Evolutionary conservation across 139 green algal species (phyloP).

Genomic region (Mychonastes homosphaera): DNA sequence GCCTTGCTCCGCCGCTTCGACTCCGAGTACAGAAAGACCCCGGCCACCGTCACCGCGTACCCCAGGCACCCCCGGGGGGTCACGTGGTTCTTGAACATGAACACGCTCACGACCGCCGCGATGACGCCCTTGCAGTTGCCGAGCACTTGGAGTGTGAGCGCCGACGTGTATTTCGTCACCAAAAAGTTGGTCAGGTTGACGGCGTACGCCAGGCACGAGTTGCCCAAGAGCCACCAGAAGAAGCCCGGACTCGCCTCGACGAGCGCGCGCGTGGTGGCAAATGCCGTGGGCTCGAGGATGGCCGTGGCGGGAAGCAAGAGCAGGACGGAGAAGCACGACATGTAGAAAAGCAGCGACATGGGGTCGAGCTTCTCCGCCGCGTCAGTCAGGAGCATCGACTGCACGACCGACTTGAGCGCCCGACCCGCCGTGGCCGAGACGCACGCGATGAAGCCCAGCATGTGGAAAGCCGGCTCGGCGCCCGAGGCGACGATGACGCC

Average conservation of each 20-base stretch:
- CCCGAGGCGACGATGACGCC: slow-evolving; percentile 83
- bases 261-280: slow-evolving; percentile 10
- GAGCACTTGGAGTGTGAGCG: slow-evolving; percentile 93
- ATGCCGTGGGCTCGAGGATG: slow-evolving; percentile 53
- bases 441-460: slow-evolving; percentile 72
- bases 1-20: slow-evolving; percentile 7
- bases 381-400: slow-evolving; percentile 64
- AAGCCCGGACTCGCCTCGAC: slow-evolving; percentile 31
- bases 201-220: slow-evolving; percentile 81
- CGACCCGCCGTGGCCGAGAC: slow-evolving; percentile 55
- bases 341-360: slow-evolving; percentile 88
- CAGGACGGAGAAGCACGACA: slow-evolving; percentile 60
- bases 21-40: slow-evolving; percentile 62
- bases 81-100: slow-evolving; percentile 79
- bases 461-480: slow-evolving; percentile 76
- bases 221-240: slow-evolving; percentile 58
- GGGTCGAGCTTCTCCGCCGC: slow-evolving; percentile 72
- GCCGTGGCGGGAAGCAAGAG: slow-evolving; percentile 62
- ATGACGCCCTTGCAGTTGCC: slow-evolving; percentile 94
- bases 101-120: slow-evolving; percentile 67
- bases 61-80: slow-evolving; percentile 55
- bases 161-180: slow-evolving; percentile 89
- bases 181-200: slow-evolving; percentile 97
- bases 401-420: slow-evolving; percentile 70
- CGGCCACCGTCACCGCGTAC: slow-evolving; percentile 71